These are phyloP conservation scores for Talaromyces sp. DNA, from an alignment of 2,329 filamentous ascomycete genomes.

Conservation along the genomic window DNA sequence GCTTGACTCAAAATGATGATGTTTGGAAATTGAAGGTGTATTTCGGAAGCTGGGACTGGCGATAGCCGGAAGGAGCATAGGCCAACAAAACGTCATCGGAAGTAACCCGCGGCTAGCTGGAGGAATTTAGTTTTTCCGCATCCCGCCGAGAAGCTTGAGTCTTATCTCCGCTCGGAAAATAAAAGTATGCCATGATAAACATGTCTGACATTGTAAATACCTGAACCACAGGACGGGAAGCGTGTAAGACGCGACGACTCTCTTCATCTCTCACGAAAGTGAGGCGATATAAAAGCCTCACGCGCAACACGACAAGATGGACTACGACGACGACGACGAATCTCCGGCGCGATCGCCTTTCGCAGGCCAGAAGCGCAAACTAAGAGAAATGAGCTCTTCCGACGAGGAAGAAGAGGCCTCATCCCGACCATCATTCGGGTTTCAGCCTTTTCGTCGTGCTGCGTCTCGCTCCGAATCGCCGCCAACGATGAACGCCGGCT, in stretches of 20 bases:
- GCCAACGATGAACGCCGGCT: constrained; percentile 27
- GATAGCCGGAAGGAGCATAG: constrained; percentile 3
- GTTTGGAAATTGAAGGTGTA: not conserved
- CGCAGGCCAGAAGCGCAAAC: constrained; percentile 41
- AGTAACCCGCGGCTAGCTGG: not conserved
- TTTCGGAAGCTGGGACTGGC: not conserved
- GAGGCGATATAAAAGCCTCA: not conserved
- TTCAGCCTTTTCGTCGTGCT: constrained; percentile 36
- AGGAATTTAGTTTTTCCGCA: constrained; percentile 14
- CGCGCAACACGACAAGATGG: constrained; percentile 3
- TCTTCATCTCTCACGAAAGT: not conserved
- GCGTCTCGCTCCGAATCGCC: constrained; percentile 38
- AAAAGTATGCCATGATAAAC: constrained; percentile 6
- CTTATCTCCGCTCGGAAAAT: constrained; percentile 4
- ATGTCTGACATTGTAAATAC: not conserved
- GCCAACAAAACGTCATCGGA: constrained; percentile 20
- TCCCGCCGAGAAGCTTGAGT: not conserved
- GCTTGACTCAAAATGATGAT: not conserved
- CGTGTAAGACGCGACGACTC: not conserved
- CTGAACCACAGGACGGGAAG: not conserved
- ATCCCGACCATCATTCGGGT: constrained; percentile 34
- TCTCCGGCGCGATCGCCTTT: constrained; percentile 30
- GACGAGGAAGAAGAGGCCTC: constrained; percentile 33
- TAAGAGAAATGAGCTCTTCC: constrained; percentile 39
- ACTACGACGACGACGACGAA: constrained; percentile 28